A percentile compares a stretch with the other conserved stretches of the same genome.
phyloP scores from a whole-genome alignment of 2,329 filamentous ascomycete species.

The Periconia digitata region DNA sequence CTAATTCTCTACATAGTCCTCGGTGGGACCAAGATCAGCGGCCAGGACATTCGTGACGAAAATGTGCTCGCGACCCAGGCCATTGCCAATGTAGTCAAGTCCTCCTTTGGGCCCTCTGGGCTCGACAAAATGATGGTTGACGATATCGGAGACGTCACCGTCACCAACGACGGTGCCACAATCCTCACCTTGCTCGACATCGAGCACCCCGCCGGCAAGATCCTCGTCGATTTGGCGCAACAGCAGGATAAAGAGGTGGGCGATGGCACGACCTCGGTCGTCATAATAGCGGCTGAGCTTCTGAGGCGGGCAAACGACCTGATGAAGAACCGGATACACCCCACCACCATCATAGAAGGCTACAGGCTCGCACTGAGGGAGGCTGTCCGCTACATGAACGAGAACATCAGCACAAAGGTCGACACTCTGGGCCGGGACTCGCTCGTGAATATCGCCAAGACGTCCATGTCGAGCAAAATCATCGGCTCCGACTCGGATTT shows the following conservation, averaged over 20 bases:
- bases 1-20: constrained; percentile 62
- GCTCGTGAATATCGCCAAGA: constrained; percentile 93
- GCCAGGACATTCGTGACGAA: constrained; percentile 93
- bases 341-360: constrained; percentile 97
- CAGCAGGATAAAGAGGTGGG: constrained; percentile 99
- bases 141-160: constrained; percentile 98
- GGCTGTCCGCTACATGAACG: constrained; percentile 98
- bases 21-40: constrained; percentile 95
- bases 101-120: constrained; percentile 94
- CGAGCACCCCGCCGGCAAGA: constrained; percentile 97
- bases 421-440: constrained; percentile 88
- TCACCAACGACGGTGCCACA: constrained; percentile 97
- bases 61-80: constrained; percentile 96
- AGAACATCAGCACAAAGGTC: constrained; percentile 96
- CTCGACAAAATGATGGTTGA: constrained; percentile 99
- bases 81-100: constrained; percentile 98
- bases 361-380: constrained; percentile 94
- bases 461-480: constrained; percentile 99
- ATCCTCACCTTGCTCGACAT: constrained; percentile 95
- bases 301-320: constrained; percentile 93
- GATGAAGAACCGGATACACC: constrained; percentile 99
- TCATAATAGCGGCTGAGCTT: constrained; percentile 94
- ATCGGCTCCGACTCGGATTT: constrained; percentile 95
- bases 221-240: constrained; percentile 93
- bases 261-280: constrained; percentile 96